Evolutionary conservation across 78 protist genomes (phyloP).

Genomic region (slime mould (Dictyostelium discoideum)): DNA sequence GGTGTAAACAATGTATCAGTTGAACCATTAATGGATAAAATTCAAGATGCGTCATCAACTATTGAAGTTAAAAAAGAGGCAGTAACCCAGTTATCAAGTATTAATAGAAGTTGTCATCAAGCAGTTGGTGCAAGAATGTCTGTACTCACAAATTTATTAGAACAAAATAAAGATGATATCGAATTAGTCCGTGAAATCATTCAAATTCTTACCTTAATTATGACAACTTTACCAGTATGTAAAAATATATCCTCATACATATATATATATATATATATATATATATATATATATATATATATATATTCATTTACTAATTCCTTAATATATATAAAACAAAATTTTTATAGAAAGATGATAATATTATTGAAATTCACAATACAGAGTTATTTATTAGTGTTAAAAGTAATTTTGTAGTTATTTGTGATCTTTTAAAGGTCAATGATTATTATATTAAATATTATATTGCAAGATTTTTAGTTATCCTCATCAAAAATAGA

Average conservation of each 20-base stretch:
- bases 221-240: slow-evolving; percentile 54
- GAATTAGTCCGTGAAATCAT: slow-evolving; percentile 43
- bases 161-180: slow-evolving; percentile 10
- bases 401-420: slow-evolving; percentile 22
- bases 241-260: too few relatives aligned
- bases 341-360: slow-evolving; percentile 62
- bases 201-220: slow-evolving; percentile 37
- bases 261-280: too few relatives aligned
- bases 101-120: slow-evolving; percentile 33
- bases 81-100: slow-evolving; percentile 3
- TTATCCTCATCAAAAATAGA: slow-evolving; percentile 41
- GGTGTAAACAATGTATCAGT: neutral
- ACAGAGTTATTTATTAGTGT: slow-evolving; percentile 66
- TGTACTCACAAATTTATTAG: slow-evolving; percentile 10
- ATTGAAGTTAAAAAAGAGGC: slow-evolving; percentile 21
- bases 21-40: slow-evolving; percentile 34
- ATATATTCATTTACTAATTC: neutral
- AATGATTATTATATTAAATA: slow-evolving; percentile 60
- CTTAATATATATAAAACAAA: neutral
- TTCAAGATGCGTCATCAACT: neutral
- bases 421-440: slow-evolving; percentile 18
- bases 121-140: slow-evolving; percentile 66
- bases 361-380: slow-evolving; percentile 72
- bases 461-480: slow-evolving; percentile 36
- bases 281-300: too few relatives aligned